These are phyloP conservation scores for Mucor velutinosus DNA, from an alignment of 371 early-diverging fungal genomes.

Conservation along the genomic window DNA sequence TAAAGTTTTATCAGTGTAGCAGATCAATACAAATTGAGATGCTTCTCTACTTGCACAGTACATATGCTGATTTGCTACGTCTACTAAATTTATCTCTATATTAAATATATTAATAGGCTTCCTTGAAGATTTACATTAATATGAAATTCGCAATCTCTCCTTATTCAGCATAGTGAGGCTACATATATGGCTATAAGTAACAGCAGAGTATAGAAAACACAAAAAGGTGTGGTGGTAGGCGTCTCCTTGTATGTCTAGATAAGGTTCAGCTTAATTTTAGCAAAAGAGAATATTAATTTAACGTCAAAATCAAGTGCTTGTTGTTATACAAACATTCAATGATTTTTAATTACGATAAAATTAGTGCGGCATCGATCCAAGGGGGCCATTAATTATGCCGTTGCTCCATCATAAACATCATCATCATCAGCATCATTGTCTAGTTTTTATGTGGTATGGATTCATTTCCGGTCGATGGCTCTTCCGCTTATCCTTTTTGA, in stretches of 20 bases:
- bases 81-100: constrained; percentile 1
- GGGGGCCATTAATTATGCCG: background rate
- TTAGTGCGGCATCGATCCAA: background rate
- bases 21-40: background rate
- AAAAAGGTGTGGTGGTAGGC: too few species aligned
- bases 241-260: background rate
- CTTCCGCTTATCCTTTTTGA: background rate
- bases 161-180: background rate
- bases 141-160: background rate
- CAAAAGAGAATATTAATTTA: background rate
- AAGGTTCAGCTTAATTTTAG: background rate
- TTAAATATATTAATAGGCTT: constrained; percentile 3
- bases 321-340: background rate
- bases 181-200: background rate
- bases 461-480: background rate
- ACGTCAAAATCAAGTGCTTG: background rate
- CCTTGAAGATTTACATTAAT: constrained; percentile 2
- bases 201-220: too few species aligned
- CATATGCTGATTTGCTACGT: background rate
- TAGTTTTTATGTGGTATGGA: background rate
- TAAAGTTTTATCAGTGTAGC: background rate
- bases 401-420: background rate
- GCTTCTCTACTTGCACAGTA: background rate
- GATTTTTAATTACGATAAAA: background rate
- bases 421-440: background rate